Evolutionary conservation across 176 grass and related monocot genomes (phyloP), one percentile per base, ranked within the genome.

Genomic region (Triticum turgidum): DNA sequence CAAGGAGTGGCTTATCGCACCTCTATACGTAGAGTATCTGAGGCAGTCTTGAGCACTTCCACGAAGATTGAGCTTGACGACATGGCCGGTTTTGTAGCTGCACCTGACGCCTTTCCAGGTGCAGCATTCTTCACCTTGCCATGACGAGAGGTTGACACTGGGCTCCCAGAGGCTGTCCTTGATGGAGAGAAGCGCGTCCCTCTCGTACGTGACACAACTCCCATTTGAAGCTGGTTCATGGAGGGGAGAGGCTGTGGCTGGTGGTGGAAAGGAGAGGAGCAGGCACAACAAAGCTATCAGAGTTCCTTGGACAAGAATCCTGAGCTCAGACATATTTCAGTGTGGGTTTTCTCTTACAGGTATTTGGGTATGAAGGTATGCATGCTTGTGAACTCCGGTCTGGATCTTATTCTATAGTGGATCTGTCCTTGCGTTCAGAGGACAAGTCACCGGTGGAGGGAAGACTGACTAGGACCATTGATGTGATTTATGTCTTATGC

Each of bases 81-180:
- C 82, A 17, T 92, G 78, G 84, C 82, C 78, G 18, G 70, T 85
- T 25, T 42, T 42, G 3, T 45, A 25, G 14, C 79, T 87, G 77
- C 86, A 92, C 17, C 39, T 76, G 69, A 92, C 9, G 30, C 90
- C 86, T 29, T 59, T 82, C 86, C 86, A 86, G 41, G 41, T 81
- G 78, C 90, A 89, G 49, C 78, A 92, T 7, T 86, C 79, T 64
- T 88, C 20, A 15, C 70, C 90, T 65, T 72, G 83, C 90, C 86
- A 92, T 54, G 83, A 85, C 2, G 18, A 71, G 14, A 92, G 72
- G 45, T 69, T 8, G 27, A 61, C 27, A 4, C 42, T 13, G 1
- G 86, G 86, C 24, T 86, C 83, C 9, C 22, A 24, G 47, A 89
- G 63, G 41, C n/a, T 30, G 59, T 25, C 66, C 79, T 89, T 92